These are phyloP conservation scores for Trichoderma citrinoviride DNA, from an alignment of 2,329 filamentous ascomycete species.

Conservation along the genomic window DNA sequence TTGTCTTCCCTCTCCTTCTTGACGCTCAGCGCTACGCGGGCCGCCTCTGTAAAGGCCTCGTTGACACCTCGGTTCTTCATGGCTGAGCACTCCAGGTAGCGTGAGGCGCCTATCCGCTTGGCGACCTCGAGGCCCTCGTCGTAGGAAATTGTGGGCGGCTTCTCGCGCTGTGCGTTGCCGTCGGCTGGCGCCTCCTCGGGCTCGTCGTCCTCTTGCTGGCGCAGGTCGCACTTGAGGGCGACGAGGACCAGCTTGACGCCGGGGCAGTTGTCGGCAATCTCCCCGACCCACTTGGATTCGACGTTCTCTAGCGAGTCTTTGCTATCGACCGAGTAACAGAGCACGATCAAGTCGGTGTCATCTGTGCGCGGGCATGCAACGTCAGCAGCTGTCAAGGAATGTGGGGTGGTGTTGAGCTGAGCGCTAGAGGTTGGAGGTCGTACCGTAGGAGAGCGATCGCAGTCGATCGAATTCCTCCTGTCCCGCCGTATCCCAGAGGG, in stretches of 20 bases:
- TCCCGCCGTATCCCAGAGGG: slow-evolving; percentile 96
- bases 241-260: slow-evolving; percentile 93
- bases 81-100: slow-evolving; percentile 97
- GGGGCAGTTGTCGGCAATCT: slow-evolving; percentile 97
- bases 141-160: slow-evolving; percentile 79
- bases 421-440: neutral
- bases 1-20: slow-evolving; percentile 62
- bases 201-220: slow-evolving; percentile 76
- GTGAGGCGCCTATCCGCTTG: slow-evolving; percentile 83
- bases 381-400: slow-evolving; percentile 15
- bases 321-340: slow-evolving; percentile 97
- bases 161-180: slow-evolving; percentile 47
- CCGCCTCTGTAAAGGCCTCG: slow-evolving; percentile 97
- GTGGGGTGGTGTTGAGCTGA: neutral
- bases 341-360: slow-evolving; percentile 97
- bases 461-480: slow-evolving; percentile 98
- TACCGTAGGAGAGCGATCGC: slow-evolving; percentile 90
- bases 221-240: slow-evolving; percentile 92
- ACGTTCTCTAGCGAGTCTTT: slow-evolving; percentile 97
- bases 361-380: slow-evolving; percentile 37
- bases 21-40: slow-evolving; percentile 81
- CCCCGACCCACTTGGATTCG: slow-evolving; percentile 95
- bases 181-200: slow-evolving; percentile 49
- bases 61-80: slow-evolving; percentile 98
- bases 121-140: slow-evolving; percentile 89